These are phyloP conservation scores for Inosperma sp. DNA, from an alignment of 768 basidiomycete species.

Conservation along the genomic window DNA sequence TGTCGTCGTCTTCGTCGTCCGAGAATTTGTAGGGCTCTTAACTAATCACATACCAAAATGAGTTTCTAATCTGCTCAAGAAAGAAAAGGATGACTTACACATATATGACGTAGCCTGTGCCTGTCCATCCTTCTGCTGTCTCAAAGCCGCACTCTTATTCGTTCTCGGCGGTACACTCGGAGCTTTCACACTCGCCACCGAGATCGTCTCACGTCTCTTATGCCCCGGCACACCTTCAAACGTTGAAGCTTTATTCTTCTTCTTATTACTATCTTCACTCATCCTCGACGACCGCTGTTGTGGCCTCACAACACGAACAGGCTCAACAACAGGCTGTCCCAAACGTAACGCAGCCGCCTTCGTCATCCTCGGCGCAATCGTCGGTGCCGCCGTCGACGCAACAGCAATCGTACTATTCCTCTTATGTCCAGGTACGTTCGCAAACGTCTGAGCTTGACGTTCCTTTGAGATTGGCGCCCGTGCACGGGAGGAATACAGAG, in stretches of 20 bases:
- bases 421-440: constrained; percentile 80
- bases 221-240: constrained; percentile 85
- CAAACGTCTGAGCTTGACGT: constrained; percentile 58
- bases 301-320: too few species aligned
- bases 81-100: constrained; percentile 43
- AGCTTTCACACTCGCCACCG: constrained; percentile 61
- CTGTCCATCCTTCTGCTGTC: constrained; percentile 51
- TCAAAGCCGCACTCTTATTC: constrained; percentile 74
- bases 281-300: too few species aligned
- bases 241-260: constrained; percentile 35
- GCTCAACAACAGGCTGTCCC: constrained; percentile 42
- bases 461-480: constrained; percentile 59
- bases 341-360: constrained; percentile 68
- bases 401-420: constrained; percentile 63
- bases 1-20: too few species aligned
- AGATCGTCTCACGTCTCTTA: constrained; percentile 70
- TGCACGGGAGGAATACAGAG: constrained; percentile 35
- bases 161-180: constrained; percentile 66
- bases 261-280: constrained; percentile 30
- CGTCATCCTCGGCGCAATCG: constrained; percentile 69
- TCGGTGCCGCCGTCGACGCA: constrained; percentile 69
- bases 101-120: constrained; percentile 65
- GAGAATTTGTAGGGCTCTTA: neutral
- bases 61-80: neutral
- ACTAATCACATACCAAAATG: neutral